Conservation (phyloP, 2,329 filamentous ascomycete species). For the Aureobasidium sp. region DNA sequence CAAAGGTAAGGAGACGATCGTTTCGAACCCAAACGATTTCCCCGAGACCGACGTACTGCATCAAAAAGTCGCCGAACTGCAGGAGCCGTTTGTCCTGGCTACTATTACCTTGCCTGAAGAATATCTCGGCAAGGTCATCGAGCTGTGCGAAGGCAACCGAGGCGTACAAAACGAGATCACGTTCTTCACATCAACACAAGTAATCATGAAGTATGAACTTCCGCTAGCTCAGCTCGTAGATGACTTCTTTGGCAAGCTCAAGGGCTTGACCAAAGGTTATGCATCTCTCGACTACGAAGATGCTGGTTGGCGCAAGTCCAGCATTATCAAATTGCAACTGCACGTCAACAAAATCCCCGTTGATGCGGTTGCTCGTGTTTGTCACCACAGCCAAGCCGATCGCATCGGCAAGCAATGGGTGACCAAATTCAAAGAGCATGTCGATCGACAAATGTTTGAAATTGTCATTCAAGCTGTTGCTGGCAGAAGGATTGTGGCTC, state of each 20-base stretch:
- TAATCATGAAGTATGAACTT: constrained; percentile 87
- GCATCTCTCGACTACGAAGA: constrained; percentile 96
- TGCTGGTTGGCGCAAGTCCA: constrained; percentile 71
- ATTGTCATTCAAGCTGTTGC: constrained; percentile 88
- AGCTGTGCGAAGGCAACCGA: constrained; percentile 83
- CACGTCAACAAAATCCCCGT: constrained; percentile 90
- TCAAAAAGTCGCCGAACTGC: constrained; percentile 50
- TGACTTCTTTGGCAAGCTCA: constrained; percentile 94
- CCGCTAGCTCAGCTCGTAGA: constrained; percentile 87
- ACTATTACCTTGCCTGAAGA: constrained; percentile 90
- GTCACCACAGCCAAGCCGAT: constrained; percentile 74
- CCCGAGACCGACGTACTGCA: constrained; percentile 59
- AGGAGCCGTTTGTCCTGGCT: constrained; percentile 67
- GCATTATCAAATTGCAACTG: constrained; percentile 80
- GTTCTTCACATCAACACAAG: constrained; percentile 86
- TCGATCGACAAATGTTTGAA: constrained; percentile 95
- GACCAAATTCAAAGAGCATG: constrained; percentile 91
- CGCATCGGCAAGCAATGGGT: constrained; percentile 82
- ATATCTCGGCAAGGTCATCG: constrained; percentile 88
- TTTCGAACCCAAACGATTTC: constrained; percentile 82
- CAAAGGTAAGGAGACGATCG: constrained; percentile 65
- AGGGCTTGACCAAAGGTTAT: constrained; percentile 89
- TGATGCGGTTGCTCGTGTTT: constrained; percentile 84
- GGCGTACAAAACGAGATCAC: constrained; percentile 80
- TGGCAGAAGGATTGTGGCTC: constrained; percentile 64